Conservation (phyloP, 345 rosid genomes). For the Eucalyptus rudis region DNA sequence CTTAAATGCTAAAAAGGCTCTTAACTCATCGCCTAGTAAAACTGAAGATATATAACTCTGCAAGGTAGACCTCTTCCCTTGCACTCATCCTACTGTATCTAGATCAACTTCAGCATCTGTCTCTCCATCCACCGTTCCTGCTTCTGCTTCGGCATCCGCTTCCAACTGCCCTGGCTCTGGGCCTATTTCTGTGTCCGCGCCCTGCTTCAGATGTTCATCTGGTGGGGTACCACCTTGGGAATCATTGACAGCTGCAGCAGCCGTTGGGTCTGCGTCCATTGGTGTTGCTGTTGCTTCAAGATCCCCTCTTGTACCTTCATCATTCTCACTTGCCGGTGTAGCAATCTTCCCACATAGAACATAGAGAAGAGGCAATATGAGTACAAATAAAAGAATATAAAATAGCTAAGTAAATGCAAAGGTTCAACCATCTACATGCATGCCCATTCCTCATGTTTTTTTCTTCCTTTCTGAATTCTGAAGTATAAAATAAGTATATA, state of each 20-base stretch:
- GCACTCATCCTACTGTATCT: slow-evolving; percentile 20
- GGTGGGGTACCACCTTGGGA: slow-evolving; percentile 44
- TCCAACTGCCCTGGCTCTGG: slow-evolving; percentile 74
- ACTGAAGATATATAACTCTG: neutral
- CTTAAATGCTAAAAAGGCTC: neutral
- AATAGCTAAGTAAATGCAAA: neutral
- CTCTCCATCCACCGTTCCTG: slow-evolving; percentile 52
- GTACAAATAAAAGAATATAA: neutral
- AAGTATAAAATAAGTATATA: neutral
- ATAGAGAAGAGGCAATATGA: neutral
- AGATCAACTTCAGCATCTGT: slow-evolving; percentile 62
- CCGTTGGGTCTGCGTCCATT: slow-evolving; percentile 49
- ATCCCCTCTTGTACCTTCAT: slow-evolving; percentile 50
- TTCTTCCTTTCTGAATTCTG: neutral
- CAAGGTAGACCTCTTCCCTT: neutral
- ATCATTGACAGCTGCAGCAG: slow-evolving; percentile 4
- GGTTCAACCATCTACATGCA: neutral
- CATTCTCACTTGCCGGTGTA: slow-evolving; percentile 49
- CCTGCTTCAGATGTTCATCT: slow-evolving; percentile 67
- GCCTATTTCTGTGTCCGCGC: slow-evolving; percentile 55
- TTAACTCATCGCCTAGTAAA: neutral
- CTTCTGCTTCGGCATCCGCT: slow-evolving; percentile 44
- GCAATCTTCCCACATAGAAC: slow-evolving; percentile 10
- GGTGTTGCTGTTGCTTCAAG: slow-evolving; percentile 32
- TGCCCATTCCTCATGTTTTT: neutral